These are phyloP conservation scores for Aspergillus sp. DNA, from an alignment of 2,329 filamentous ascomycete genomes.

Conservation along the genomic window DNA sequence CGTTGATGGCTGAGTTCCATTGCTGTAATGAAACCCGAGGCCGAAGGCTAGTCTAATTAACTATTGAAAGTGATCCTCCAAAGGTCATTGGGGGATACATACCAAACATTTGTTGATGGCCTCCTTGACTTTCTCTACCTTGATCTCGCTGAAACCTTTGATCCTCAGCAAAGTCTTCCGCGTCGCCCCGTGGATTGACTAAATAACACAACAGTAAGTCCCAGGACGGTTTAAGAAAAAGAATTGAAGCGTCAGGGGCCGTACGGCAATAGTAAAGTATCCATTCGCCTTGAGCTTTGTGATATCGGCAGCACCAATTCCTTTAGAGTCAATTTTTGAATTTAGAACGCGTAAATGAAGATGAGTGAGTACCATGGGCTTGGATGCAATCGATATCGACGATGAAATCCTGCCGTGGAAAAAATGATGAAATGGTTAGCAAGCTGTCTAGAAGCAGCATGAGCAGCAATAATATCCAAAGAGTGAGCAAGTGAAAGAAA, in stretches of 20 bases:
- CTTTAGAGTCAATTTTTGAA: conserved; percentile 30
- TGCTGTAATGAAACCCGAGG: conserved; percentile 64
- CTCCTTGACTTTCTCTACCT: conserved; percentile 71
- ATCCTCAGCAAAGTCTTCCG: conserved; percentile 63
- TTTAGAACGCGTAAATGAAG: neutral
- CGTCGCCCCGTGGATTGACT: conserved; percentile 62
- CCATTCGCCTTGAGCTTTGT: conserved; percentile 63
- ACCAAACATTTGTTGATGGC: conserved; percentile 63
- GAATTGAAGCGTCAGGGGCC: neutral
- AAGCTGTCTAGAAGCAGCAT: neutral
- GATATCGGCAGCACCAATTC: conserved; percentile 65
- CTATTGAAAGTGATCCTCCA: neutral
- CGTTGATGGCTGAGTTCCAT: conserved; percentile 63
- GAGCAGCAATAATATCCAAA: neutral
- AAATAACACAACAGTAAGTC: conserved; percentile 4
- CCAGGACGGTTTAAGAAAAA: neutral
- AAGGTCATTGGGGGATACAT: conserved; percentile 12
- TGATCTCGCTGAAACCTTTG: conserved; percentile 69
- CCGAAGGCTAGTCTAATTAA: conserved; percentile 50
- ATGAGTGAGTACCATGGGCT: conserved; percentile 53
- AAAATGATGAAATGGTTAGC: neutral
- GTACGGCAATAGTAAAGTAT: conserved; percentile 63
- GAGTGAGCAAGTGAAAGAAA: neutral
- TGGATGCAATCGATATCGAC: conserved; percentile 67
- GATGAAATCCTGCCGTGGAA: conserved; percentile 52